Evolutionary conservation across 2,329 filamentous ascomycete species (phyloP), one percentile per base, ranked within the genome.

Genomic region (Neocatenulostroma microsporum): DNA sequence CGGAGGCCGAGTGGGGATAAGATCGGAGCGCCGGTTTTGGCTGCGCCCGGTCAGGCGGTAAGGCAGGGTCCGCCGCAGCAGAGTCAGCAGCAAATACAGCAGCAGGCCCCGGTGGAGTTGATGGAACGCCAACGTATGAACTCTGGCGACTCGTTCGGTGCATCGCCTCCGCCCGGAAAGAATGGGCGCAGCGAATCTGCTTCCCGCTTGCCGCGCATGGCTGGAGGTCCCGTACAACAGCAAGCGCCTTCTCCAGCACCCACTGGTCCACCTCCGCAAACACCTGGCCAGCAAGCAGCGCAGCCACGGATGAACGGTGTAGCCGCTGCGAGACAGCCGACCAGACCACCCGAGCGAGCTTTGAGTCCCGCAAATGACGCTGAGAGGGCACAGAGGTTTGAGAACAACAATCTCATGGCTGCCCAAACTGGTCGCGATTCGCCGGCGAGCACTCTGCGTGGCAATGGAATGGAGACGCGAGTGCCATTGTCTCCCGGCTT

Each of bases 221-320:
- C 41, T 5, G 24, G 34, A 11, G 14, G 17, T 12, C n/a, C n/a
- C n/a, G n/a, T n/a, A n/a, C n/a, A n/a, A n/a, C n/a, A n/a, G n/a
- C 46, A 44, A 64, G 72, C 53, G 67, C 72, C 36, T 29, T 34
- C 49, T 13, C 75, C 77, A 55, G 69, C 72, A 29, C 72, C 78
- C 4, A 67, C 71, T 28, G 78, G 79, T 10, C 78, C 78, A 25
- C 78, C 79, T 33, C 78, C 78, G 17, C 71, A 75, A 36, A 74
- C 77, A 29, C 78, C 80, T 59, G 70, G 74, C 31, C 77, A 78
- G 24, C 70, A 46, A 12, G 39, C 46, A 12, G n/a, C n/a, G n/a
- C 40, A 42, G 17, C 38, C 38, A 6, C 41, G 39, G 30, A 37
- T 40, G 24, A 50, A 50, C 8, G 49, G 49, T 21, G 39, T 40